Conservation (phyloP, 2,329 filamentous ascomycete species). For the Colletotrichum tropicicola region DNA sequence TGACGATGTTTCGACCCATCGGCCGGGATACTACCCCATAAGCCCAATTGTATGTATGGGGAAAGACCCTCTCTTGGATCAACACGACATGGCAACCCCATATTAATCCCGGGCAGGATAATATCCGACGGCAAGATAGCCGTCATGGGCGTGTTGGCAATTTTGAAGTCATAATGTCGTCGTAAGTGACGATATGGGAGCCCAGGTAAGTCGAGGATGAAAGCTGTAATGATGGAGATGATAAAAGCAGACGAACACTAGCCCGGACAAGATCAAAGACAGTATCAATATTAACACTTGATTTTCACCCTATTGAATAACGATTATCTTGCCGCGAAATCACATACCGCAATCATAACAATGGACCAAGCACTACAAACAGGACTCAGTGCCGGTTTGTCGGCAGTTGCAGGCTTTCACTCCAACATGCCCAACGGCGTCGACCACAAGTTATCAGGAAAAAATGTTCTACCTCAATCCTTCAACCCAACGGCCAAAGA, state of each 20-base stretch:
- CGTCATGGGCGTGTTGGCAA: not conserved
- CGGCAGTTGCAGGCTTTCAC: not conserved
- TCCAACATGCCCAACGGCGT: not conserved
- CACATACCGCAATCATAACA: not conserved
- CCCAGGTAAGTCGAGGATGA: not conserved
- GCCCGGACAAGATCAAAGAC: no score
- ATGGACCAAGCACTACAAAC: not conserved
- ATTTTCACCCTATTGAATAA: no score
- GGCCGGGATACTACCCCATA: not conserved
- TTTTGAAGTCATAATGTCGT: not conserved
- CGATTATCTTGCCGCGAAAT: no score
- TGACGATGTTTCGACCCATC: not conserved
- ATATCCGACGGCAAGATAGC: not conserved
- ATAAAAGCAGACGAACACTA: not conserved
- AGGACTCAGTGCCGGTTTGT: not conserved
- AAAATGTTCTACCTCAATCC: not conserved
- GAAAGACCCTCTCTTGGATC: not conserved
- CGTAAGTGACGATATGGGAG: no score
- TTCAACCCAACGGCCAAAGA: not conserved
- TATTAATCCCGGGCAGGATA: not conserved
- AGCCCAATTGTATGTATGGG: not conserved
- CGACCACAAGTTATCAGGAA: not conserved
- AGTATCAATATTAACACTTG: no score
- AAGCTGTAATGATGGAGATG: not conserved
- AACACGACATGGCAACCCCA: no score